These are phyloP conservation scores for Podaxis sp. DNA, from an alignment of 768 basidiomycete species.

Conservation along the genomic window DNA sequence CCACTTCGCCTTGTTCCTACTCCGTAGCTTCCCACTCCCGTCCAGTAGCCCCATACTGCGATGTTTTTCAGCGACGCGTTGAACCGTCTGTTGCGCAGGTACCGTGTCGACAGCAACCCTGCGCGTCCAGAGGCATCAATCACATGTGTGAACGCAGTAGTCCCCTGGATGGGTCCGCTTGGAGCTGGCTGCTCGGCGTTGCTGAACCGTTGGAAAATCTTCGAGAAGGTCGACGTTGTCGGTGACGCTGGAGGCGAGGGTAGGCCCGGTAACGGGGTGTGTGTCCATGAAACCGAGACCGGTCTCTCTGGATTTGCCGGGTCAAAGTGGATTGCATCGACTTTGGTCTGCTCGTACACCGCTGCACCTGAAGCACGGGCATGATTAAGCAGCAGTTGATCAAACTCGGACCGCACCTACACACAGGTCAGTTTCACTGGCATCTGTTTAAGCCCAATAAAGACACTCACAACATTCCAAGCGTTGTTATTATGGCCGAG, in stretches of 20 bases:
- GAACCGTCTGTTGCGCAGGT: conserved; percentile 68
- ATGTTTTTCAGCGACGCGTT: conserved; percentile 72
- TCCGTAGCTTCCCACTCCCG: conserved; percentile 50
- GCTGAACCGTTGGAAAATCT: conserved; percentile 18
- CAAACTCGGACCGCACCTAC: conserved; percentile 61
- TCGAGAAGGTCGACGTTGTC: conserved; percentile 27
- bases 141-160: conserved; percentile 63
- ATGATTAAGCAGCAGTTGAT: conserved; percentile 57
- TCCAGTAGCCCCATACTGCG: conserved; percentile 81
- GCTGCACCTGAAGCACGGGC: conserved; percentile 50
- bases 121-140: conserved; percentile 77
- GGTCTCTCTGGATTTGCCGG: conserved; percentile 40
- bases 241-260: conserved; percentile 44
- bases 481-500: conserved; percentile 53
- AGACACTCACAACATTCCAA: conserved; percentile 58
- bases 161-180: conserved; percentile 34
- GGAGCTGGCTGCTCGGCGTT: conserved; percentile 11
- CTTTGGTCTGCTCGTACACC: conserved; percentile 56
- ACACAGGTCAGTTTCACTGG: background rate
- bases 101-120: conserved; percentile 67
- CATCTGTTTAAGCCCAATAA: background rate
- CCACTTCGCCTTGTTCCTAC: conserved; percentile 49
- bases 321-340: conserved; percentile 47
- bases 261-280: conserved; percentile 40
- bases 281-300: conserved; percentile 53